Evolutionary conservation across 257 asterid genomes (phyloP).

Genomic region (Rauvolfia tetraphylla): DNA sequence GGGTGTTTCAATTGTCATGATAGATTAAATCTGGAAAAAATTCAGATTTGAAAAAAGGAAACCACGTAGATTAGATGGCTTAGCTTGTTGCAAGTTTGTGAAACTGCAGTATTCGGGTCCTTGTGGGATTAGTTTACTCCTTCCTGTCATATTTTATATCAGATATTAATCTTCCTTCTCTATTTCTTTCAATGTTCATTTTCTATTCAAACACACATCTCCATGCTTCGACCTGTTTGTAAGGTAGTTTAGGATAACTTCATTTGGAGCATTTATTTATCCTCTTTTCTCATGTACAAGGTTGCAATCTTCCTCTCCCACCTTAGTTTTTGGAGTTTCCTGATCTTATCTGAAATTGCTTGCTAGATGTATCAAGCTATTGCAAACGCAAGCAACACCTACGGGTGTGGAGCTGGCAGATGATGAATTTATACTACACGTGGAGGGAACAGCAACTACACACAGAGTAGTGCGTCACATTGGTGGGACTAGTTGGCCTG

Average conservation of each 20-base stretch:
- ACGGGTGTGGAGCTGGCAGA: conserved; percentile 52
- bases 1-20: neutral
- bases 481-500: conserved; percentile 97
- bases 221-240: neutral
- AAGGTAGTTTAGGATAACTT: too few relatives aligned
- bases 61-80: too few relatives aligned
- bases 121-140: neutral
- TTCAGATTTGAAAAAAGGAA: too few relatives aligned
- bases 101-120: too few relatives aligned
- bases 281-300: too few relatives aligned
- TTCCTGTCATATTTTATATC: too few relatives aligned
- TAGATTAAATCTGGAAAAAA: neutral
- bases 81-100: too few relatives aligned
- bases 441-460: conserved; percentile 79
- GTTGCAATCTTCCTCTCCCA: too few relatives aligned
- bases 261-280: too few relatives aligned
- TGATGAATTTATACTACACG: conserved; percentile 78
- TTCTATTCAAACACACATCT: neutral
- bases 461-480: conserved; percentile 90
- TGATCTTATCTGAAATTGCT: neutral
- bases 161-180: too few relatives aligned
- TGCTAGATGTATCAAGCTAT: conserved; percentile 60
- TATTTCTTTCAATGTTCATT: neutral
- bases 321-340: neutral
- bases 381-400: conserved; percentile 69